A percentile compares a stretch with the other conserved stretches of the same genome.
Evolutionary conservation across 2,329 filamentous ascomycete genomes (phyloP).

Genomic region (Claviceps purpurea): DNA sequence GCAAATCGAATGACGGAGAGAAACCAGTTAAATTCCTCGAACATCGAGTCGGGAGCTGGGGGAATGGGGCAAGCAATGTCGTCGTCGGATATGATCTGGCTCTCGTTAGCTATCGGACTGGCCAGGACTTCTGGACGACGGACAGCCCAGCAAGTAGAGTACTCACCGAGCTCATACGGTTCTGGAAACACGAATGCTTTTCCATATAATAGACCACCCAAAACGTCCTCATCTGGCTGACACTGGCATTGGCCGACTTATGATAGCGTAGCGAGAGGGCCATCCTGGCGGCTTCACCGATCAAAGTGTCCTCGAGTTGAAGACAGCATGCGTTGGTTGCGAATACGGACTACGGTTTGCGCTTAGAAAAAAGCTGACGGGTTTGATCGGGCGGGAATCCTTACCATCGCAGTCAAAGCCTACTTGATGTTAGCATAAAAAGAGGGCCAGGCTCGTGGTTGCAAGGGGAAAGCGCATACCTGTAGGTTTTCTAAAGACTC

Average conservation of each 20-base stretch:
- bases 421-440: not conserved
- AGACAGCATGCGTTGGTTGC: conserved; percentile 20
- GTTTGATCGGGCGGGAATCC: not conserved
- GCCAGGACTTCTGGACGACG: not conserved
- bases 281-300: conserved; percentile 22
- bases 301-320: conserved; percentile 18
- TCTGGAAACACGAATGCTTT: conserved; percentile 20
- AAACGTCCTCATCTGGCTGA: conserved; percentile 16
- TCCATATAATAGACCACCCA: conserved; percentile 28
- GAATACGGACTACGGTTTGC: conserved; percentile 19
- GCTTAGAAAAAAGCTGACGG: not conserved
- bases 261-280: conserved; percentile 18
- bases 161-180: conserved; percentile 19
- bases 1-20: conserved; percentile 16
- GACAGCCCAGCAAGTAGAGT: not conserved
- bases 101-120: not conserved
- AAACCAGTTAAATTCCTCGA: conserved; percentile 23
- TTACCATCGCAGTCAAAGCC: conserved; percentile 6
- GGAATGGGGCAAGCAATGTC: conserved; percentile 25
- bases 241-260: conserved; percentile 9
- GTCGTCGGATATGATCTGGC: conserved; percentile 21
- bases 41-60: conserved; percentile 16
- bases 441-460: not conserved
- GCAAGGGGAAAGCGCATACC: not conserved
- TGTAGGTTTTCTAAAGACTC: conserved; percentile 3